Evolutionary conservation across 2,329 filamentous ascomycete genomes (phyloP).

Genomic region (Fusarium austroafricanum): DNA sequence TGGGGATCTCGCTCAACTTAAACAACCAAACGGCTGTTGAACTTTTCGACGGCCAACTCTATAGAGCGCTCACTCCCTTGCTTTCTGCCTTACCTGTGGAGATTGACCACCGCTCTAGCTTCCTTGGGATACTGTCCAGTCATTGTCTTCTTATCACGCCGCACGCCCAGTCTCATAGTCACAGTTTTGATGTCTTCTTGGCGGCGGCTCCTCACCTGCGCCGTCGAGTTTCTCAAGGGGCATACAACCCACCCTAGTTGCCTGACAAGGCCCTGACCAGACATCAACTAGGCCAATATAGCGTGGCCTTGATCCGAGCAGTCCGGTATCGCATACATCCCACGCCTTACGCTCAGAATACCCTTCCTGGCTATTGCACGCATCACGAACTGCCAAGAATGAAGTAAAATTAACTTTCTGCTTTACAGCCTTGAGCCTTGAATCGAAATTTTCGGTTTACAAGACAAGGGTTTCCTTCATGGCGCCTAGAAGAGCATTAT

Average conservation of each 20-base stretch:
- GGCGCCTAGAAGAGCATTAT: neutral
- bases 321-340: conserved; percentile 36
- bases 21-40: conserved; percentile 25
- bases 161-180: conserved; percentile 29
- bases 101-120: conserved; percentile 31
- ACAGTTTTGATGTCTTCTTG: conserved; percentile 24
- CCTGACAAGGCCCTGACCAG: conserved; percentile 25
- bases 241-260: conserved; percentile 23
- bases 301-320: conserved; percentile 28
- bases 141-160: conserved; percentile 19
- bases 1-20: conserved; percentile 40
- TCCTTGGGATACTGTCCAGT: conserved; percentile 3
- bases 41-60: conserved; percentile 22
- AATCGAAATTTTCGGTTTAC: neutral
- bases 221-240: conserved; percentile 23
- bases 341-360: conserved; percentile 10
- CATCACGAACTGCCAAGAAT: neutral
- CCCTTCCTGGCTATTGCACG: neutral
- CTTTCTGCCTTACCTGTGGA: conserved; percentile 36
- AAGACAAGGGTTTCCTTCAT: neutral
- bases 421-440: neutral
- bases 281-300: conserved; percentile 30
- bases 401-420: neutral
- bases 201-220: conserved; percentile 28
- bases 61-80: conserved; percentile 26